phyloP scores from a whole-genome alignment of 2,329 filamentous ascomycete species.

The Talaromyces atroroseus region DNA sequence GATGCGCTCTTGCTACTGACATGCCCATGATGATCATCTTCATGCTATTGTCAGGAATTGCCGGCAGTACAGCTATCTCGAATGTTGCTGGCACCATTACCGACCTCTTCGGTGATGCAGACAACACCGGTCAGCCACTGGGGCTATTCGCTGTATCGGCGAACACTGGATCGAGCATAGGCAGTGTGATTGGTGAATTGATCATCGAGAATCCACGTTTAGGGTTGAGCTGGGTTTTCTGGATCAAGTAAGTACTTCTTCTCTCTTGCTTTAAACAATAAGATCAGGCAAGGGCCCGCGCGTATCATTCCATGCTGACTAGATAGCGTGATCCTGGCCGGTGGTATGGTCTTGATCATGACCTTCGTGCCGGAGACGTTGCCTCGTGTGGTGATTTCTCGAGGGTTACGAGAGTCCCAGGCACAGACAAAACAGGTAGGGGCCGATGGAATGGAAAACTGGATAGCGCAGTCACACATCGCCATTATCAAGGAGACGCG shows the following conservation, averaged over 20 bases:
- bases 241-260: constrained; percentile 27
- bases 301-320: background rate
- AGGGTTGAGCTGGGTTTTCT: constrained; percentile 38
- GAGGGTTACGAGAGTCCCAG: constrained; percentile 16
- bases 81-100: constrained; percentile 35
- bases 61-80: constrained; percentile 32
- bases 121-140: constrained; percentile 40
- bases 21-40: constrained; percentile 37
- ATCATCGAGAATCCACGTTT: constrained; percentile 33
- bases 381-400: constrained; percentile 4
- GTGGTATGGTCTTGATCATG: background rate
- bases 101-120: constrained; percentile 33
- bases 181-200: constrained; percentile 38
- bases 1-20: constrained; percentile 31
- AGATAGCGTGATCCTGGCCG: constrained; percentile 2
- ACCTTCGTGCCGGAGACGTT: background rate
- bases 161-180: constrained; percentile 37
- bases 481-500: constrained; percentile 34
- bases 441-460: background rate
- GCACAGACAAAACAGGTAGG: constrained; percentile 1
- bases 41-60: constrained; percentile 31
- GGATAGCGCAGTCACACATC: constrained; percentile 29
- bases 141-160: constrained; percentile 38
- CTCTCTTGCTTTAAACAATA: constrained; percentile 12
- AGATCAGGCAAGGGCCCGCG: background rate